These are phyloP conservation scores for Hypoxylon trugodes DNA, from an alignment of 495 filamentous ascomycete genomes.

Conservation along the genomic window DNA sequence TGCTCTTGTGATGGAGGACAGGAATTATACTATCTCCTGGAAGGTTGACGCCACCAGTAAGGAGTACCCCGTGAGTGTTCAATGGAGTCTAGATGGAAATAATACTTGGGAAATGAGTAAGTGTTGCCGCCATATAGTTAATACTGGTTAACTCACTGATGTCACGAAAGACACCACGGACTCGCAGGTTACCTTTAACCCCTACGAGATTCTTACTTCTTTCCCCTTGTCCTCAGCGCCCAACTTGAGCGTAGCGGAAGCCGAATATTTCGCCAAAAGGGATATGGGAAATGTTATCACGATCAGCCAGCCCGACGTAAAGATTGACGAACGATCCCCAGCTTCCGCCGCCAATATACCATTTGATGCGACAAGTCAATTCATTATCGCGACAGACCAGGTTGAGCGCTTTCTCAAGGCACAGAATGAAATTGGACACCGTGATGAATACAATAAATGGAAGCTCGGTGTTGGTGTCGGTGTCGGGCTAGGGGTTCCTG, in stretches of 20 bases:
- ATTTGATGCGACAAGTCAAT: not conserved
- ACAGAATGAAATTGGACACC: not conserved
- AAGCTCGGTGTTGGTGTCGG: slow-evolving; percentile 20
- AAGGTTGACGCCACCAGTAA: not conserved
- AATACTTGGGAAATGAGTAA: slow-evolving; percentile 6
- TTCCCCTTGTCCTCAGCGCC: slow-evolving; percentile 1
- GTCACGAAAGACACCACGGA: slow-evolving; percentile 10
- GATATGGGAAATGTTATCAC: slow-evolving; percentile 2
- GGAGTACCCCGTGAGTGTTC: not conserved
- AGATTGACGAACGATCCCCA: not conserved
- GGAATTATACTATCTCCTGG: slow-evolving; percentile 1
- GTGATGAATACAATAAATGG: slow-evolving; percentile 9
- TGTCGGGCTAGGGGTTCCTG: slow-evolving; percentile 14
- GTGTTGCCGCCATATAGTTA: not conserved
- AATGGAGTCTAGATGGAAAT: not conserved
- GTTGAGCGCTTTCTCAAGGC: not conserved
- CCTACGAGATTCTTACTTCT: not conserved
- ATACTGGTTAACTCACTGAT: not conserved
- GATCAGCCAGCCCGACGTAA: not conserved
- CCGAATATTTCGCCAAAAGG: not conserved
- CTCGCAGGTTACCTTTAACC: not conserved
- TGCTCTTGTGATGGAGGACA: not conserved
- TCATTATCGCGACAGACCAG: not conserved
- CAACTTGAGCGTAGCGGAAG: not conserved
- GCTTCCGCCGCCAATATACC: not conserved